Base-by-base conservation (phyloP, 805 yeast species). In the Saccharomycopsis sp. region DNA sequence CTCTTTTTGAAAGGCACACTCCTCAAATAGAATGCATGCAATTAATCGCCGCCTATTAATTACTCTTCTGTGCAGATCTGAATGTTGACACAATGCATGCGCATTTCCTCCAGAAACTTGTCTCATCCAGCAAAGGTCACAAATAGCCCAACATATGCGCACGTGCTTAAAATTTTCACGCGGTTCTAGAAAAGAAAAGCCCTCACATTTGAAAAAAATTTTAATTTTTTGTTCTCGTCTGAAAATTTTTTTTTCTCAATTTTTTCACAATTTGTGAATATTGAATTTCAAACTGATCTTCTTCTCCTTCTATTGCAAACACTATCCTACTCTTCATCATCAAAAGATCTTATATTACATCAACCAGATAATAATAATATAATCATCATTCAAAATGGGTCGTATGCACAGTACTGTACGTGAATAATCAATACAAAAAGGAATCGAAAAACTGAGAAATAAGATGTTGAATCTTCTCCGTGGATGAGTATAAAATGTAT, bases 391-490 rank as follows among this genome's bases (percentile, higher is more conserved):
- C 85, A 88, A 83, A 78, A 93, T 93, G 99, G 99, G 96, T 92
- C 97, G 99, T 84, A 86, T 93, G 92, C 98, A 93, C 90, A 88
- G 97, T 82, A 81, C 88, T 78, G 96, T 88, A 87, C 83, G 96
- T 87, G 78, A 64, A 60, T 59, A 62, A 44, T 44, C 22, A 44
- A 17, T 44, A 12, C 49, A 44, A 44, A 44, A 3, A 44, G 7
- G 41, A 8, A 44, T 29, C 38, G 38, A 29, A 29, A 29, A 12
- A 29, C 5, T 12, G 38, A 29, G 38, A 12, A 29, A 29, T 12
- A 29, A 7, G 38, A 7, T 29, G 38, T 29, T 29, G 9, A 29
- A 12, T 7, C 38, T 29, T 29, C 5, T 5, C 12, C 38, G 38
- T 12, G 38, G 38, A 29, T 29, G 38, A 29, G 38, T 29, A 29